Evolutionary conservation across 164 flowering plant genomes (phyloP), one percentile per base, ranked within the genome.

Genomic region (Aristolochia californica): DNA sequence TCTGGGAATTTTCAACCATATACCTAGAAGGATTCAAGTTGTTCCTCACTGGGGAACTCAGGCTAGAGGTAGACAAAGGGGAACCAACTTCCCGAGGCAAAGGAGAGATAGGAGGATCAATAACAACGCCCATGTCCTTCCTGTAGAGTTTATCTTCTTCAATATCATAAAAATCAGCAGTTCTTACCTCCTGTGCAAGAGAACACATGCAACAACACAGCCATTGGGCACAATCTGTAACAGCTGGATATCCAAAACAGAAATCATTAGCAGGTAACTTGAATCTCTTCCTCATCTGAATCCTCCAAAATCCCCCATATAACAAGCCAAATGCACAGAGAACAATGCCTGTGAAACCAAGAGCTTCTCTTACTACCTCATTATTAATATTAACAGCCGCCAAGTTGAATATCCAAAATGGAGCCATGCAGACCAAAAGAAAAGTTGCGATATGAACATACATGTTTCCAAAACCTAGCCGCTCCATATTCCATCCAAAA

Each of bases 301-400:
- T 87, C 73, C 99, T 87, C 99, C 99, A 93, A 62, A 87, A 89
- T 14, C 99, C 99, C 53, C 99, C 99, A 65, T 89, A 89, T 17
- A 93, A 85, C 43, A 93, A 71, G 50, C 99, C 97, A 61, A 87
- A 81, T 9, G 69, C 55, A 61, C 95, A 93, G 20, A 93, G 87
- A 53, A 83, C 63, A 53, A 87, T 27, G 26, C 97, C 98, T 14
- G 83, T 74, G 21, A 78, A n/a, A 0, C 75, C 80, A 45, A 93
- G 59, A 25, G 71, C 80, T 65, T 72, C 79, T 66, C 85, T 72
- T 26, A 75, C 88, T 53, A 50, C 53, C 53, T 82, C 96, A 53
- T 82, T 77, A 26, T 81, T 71, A 26, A 93, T 80, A 57, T 87
- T 87, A 38, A 79, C 62, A 8, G 96, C 94, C 48, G 99, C 99